phyloP scores from a whole-genome alignment of 768 basidiomycete genomes.

The Amanita molliuscula region DNA sequence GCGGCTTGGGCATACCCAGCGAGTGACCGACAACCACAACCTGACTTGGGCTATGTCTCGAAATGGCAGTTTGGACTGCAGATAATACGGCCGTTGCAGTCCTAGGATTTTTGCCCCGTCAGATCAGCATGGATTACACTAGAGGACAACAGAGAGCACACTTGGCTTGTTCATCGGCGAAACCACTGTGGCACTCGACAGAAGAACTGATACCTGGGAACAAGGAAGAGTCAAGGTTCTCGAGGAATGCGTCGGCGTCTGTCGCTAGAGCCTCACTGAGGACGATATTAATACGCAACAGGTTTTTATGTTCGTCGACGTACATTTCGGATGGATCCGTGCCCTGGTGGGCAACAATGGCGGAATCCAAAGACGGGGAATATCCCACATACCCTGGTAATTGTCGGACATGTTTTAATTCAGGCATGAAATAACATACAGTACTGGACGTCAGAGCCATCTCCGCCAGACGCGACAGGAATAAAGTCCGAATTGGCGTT shows the following conservation, averaged over 20 bases:
- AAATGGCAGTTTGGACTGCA: slow-evolving; percentile 28
- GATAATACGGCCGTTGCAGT: slow-evolving; percentile 29
- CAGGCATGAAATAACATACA: slow-evolving; percentile 17
- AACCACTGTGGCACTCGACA: slow-evolving; percentile 36
- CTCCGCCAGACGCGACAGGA: slow-evolving; percentile 34
- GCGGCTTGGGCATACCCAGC: slow-evolving; percentile 19
- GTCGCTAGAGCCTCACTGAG: slow-evolving; percentile 27
- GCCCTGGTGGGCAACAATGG: slow-evolving; percentile 35
- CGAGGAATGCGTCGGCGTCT: slow-evolving; percentile 23
- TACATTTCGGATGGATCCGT: slow-evolving; percentile 28
- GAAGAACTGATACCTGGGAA: slow-evolving; percentile 34
- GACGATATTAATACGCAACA: not conserved
- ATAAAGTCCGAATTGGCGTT: slow-evolving; percentile 29
- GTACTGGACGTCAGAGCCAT: slow-evolving; percentile 26
- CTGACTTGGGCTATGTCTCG: slow-evolving; percentile 20
- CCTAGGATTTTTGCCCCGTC: slow-evolving; percentile 12
- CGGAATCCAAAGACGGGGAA: slow-evolving; percentile 20
- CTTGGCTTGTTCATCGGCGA: slow-evolving; percentile 30
- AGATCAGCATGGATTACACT: not conserved
- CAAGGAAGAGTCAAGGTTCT: slow-evolving; percentile 22
- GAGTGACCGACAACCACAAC: slow-evolving; percentile 40
- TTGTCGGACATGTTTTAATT: not conserved
- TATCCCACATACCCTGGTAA: slow-evolving; percentile 19
- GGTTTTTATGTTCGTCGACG: not conserved
- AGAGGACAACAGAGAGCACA: slow-evolving; percentile 10